phyloP scores from a whole-genome alignment of 306 rosid genomes.

The Lupinus albus region DNA sequence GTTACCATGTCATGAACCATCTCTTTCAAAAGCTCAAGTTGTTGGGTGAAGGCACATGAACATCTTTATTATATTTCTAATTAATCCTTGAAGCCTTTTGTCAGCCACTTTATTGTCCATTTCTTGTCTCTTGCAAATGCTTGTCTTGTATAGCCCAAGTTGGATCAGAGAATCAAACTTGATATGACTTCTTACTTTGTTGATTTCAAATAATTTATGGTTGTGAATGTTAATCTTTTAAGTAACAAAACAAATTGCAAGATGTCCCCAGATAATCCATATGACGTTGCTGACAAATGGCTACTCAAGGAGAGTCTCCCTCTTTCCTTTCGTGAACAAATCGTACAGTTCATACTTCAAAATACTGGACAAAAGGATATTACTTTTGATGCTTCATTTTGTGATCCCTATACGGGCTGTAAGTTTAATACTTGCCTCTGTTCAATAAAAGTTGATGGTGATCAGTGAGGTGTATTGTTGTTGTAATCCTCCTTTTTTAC shows the following conservation, averaged over 20 bases:
- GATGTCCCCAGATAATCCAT: constrained; percentile 73
- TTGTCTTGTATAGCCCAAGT: constrained; percentile 27
- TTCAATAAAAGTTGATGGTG: constrained; percentile 20
- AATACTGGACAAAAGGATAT: constrained; percentile 79
- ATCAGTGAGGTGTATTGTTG: constrained; percentile 27
- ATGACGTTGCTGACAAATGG: constrained; percentile 91
- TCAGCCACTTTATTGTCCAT: constrained; percentile 22
- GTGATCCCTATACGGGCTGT: constrained; percentile 93
- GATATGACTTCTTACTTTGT: not conserved
- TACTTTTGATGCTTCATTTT: constrained; percentile 73
- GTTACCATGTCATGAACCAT: not conserved
- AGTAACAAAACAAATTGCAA: constrained; percentile 26
- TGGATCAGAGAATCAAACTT: constrained; percentile 30
- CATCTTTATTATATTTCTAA: not conserved
- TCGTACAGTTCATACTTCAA: constrained; percentile 90
- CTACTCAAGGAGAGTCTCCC: constrained; percentile 89
- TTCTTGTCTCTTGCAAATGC: constrained; percentile 25
- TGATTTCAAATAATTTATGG: constrained; percentile 8
- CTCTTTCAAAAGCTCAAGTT: not conserved
- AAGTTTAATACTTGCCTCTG: constrained; percentile 40
- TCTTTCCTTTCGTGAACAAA: constrained; percentile 86
- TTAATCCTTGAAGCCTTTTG: constrained; percentile 19
- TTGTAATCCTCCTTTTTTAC: constrained; percentile 34
- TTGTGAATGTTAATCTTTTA: constrained; percentile 1
- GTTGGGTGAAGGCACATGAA: not conserved